Evolutionary conservation across 352 stramenopile species (phyloP).

Genomic region (Phytophthora ohioensis): DNA sequence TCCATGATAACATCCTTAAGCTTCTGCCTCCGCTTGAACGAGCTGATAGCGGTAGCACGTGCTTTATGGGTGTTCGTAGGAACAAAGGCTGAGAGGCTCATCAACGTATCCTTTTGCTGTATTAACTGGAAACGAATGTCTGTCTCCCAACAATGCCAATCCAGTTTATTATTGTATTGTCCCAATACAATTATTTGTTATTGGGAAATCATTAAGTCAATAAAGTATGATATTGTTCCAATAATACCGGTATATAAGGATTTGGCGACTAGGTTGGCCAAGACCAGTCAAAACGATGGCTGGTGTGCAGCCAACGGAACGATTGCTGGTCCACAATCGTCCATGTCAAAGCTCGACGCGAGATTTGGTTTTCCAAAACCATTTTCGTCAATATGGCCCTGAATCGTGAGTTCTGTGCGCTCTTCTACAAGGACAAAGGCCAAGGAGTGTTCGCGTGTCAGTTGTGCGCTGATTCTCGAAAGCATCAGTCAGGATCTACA

Average conservation of each 20-base stretch:
- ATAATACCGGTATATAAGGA: slow-evolving; percentile 11
- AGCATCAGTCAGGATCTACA: slow-evolving; percentile 1
- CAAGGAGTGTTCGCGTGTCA: slow-evolving; percentile 4
- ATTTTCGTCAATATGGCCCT: slow-evolving; percentile 2
- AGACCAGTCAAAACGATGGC: neutral
- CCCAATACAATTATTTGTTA: slow-evolving; percentile 11
- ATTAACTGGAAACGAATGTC: no score
- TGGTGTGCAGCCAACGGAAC: neutral
- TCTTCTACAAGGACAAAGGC: slow-evolving; percentile 4
- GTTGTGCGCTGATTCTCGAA: neutral
- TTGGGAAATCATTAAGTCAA: slow-evolving; percentile 8
- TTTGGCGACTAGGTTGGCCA: neutral
- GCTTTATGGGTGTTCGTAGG: no score
- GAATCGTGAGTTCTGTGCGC: slow-evolving; percentile 10
- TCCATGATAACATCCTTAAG: no score
- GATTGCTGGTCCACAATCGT: neutral
- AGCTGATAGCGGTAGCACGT: no score
- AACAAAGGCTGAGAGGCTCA: no score
- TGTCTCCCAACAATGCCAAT: neutral
- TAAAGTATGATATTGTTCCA: slow-evolving; percentile 17
- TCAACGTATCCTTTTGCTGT: no score
- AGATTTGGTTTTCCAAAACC: neutral
- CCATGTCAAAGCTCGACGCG: neutral
- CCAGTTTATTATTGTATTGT: slow-evolving; percentile 10
- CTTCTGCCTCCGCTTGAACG: no score